Percentiles rank a stretch among this genome's conserved stretches.
Conservation (phyloP, 2,329 filamentous ascomycete genomes). For the Hymenoscyphus linearis region DNA sequence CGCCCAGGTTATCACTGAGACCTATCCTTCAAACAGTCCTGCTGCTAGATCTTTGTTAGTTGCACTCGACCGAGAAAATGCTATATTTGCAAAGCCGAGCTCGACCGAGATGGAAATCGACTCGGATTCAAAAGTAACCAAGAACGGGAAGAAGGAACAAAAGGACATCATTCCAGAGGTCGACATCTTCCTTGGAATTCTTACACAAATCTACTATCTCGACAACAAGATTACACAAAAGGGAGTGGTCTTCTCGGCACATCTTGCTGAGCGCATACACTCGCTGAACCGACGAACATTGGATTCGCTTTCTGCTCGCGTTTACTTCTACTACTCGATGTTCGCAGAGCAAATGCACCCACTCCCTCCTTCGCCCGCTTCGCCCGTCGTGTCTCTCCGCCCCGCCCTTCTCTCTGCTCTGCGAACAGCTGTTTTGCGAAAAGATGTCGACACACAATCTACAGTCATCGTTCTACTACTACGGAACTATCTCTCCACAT, state of each 20-base stretch:
- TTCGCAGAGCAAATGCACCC: conserved; percentile 90
- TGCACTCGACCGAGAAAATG: conserved; percentile 62
- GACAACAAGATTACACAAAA: conserved; percentile 77
- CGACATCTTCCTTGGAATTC: conserved; percentile 81
- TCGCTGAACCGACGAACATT: conserved; percentile 87
- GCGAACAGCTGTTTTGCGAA: conserved; percentile 90
- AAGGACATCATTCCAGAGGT: conserved; percentile 83
- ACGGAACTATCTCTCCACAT: conserved; percentile 92
- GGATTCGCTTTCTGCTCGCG: conserved; percentile 88
- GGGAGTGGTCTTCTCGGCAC: conserved; percentile 78
- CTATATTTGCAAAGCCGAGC: conserved; percentile 53
- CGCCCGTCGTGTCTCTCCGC: conserved; percentile 79
- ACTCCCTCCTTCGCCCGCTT: conserved; percentile 81
- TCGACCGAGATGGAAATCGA: conserved; percentile 70
- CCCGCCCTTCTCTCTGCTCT: conserved; percentile 82
- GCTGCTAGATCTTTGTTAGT: conserved; percentile 66
- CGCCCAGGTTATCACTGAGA: conserved; percentile 73
- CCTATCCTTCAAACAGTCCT: conserved; percentile 58
- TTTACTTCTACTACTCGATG: conserved; percentile 96
- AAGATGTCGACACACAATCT: conserved; percentile 95
- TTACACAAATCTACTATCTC: conserved; percentile 81
- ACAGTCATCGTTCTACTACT: conserved; percentile 92
- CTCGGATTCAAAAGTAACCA: conserved; percentile 53
- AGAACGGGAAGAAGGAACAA: conserved; percentile 52
- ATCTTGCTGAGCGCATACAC: conserved; percentile 79